Evolutionary conservation across 495 filamentous ascomycete species (phyloP).

Genomic region (Trichocladium antarcticum): DNA sequence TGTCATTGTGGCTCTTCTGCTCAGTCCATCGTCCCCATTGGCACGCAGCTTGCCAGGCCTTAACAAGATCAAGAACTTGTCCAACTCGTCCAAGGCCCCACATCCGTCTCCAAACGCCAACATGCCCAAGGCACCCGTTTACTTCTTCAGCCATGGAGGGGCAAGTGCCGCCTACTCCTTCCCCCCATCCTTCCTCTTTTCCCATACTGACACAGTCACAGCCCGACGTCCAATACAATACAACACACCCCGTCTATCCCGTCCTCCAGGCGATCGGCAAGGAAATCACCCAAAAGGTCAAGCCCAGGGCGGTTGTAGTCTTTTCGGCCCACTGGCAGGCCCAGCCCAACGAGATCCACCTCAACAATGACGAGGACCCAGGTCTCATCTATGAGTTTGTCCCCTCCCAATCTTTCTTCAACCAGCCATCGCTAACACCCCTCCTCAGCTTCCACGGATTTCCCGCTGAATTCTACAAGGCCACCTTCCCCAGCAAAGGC

Average conservation of each 20-base stretch:
- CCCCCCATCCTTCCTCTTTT: too few species aligned
- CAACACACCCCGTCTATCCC: constrained; percentile 61
- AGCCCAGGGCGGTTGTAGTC: constrained; percentile 71
- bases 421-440: constrained; percentile 6
- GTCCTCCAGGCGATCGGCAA: constrained; percentile 56
- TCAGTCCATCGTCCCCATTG: constrained; percentile 1
- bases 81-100: constrained; percentile 2
- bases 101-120: constrained; percentile 6
- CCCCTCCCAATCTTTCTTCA: background rate
- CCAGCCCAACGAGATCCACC: constrained; percentile 46
- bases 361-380: constrained; percentile 59
- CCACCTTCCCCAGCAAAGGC: constrained; percentile 60
- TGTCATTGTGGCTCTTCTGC: constrained; percentile 10
- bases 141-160: constrained; percentile 70
- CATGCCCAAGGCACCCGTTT: constrained; percentile 47
- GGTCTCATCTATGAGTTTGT: constrained; percentile 74
- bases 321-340: constrained; percentile 84
- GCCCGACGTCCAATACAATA: constrained; percentile 66
- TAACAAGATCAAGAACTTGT: constrained; percentile 9
- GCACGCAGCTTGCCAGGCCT: background rate
- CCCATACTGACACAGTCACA: constrained; percentile 21
- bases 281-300: constrained; percentile 71
- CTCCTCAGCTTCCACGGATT: constrained; percentile 61
- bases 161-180: constrained; percentile 49
- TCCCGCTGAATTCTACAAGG: constrained; percentile 48